These are phyloP conservation scores for Calycina marina DNA, from an alignment of 2,329 filamentous ascomycete genomes.

Conservation along the genomic window DNA sequence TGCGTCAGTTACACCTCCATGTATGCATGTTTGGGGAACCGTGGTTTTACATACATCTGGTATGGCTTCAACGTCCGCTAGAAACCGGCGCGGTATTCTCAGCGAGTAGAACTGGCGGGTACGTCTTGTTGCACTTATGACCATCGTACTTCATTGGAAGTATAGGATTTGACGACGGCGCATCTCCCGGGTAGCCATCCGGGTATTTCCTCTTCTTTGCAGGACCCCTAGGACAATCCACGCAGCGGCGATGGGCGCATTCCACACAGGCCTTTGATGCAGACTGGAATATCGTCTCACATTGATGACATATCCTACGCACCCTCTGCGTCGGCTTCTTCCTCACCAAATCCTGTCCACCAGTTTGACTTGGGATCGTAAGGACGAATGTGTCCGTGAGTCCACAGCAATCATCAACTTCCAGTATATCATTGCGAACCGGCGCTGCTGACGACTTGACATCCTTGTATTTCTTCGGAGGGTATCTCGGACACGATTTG, in stretches of 20 bases:
- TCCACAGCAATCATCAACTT: not conserved
- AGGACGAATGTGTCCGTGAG: conserved; percentile 34
- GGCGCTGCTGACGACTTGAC: conserved; percentile 36
- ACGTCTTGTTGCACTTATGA: conserved; percentile 46
- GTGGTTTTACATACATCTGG: conserved; percentile 37
- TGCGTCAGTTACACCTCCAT: not conserved
- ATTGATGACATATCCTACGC: conserved; percentile 63
- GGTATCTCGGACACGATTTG: conserved; percentile 64
- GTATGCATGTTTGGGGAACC: too few relatives aligned
- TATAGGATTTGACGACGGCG: conserved; percentile 8
- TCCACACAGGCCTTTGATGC: conserved; percentile 47
- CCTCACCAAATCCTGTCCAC: conserved; percentile 56
- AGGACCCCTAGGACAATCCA: conserved; percentile 67
- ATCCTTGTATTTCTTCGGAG: conserved; percentile 35
- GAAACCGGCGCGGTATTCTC: conserved; percentile 30
- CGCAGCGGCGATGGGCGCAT: conserved; percentile 64
- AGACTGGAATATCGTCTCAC: conserved; percentile 44
- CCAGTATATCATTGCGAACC: not conserved
- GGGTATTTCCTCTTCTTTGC: conserved; percentile 56
- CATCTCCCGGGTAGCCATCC: conserved; percentile 53
- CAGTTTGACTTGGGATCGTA: conserved; percentile 46
- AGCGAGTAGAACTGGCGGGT: conserved; percentile 25
- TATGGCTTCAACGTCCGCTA: conserved; percentile 42
- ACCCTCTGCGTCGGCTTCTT: conserved; percentile 60
- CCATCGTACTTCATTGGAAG: conserved; percentile 35